Evolutionary conservation across 805 yeast species (phyloP).

Genomic region (Ogataea angusta): DNA sequence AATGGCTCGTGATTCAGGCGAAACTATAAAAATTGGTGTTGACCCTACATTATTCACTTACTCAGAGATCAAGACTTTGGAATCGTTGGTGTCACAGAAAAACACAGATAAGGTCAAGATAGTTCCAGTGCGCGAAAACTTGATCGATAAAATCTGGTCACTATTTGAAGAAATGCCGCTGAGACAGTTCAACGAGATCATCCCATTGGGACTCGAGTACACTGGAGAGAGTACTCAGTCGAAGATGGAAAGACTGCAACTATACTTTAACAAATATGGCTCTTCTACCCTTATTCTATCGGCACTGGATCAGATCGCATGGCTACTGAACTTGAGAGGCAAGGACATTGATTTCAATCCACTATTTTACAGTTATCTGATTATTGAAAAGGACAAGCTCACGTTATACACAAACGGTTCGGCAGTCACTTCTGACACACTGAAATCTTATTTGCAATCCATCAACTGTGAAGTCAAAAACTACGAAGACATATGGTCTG

Average conservation of each 20-base stretch:
- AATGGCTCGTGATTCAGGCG: constrained; percentile 44
- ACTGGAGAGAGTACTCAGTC: constrained; percentile 62
- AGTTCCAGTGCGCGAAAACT: constrained; percentile 44
- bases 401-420: constrained; percentile 41
- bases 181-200: constrained; percentile 49
- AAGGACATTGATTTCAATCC: constrained; percentile 54
- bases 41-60: constrained; percentile 50
- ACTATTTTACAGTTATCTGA: constrained; percentile 47
- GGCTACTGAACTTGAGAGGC: constrained; percentile 80
- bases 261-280: constrained; percentile 33
- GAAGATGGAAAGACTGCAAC: constrained; percentile 51
- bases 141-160: constrained; percentile 49
- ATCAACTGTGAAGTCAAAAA: constrained; percentile 42
- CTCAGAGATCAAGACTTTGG: constrained; percentile 33
- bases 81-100: constrained; percentile 31
- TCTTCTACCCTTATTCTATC: constrained; percentile 36
- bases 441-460: constrained; percentile 38
- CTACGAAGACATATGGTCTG: constrained; percentile 46
- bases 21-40: constrained; percentile 35
- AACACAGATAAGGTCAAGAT: constrained; percentile 34
- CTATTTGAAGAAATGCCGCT: constrained; percentile 59
- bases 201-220: constrained; percentile 47
- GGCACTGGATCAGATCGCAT: constrained; percentile 81
- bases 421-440: constrained; percentile 19
- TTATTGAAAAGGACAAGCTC: constrained; percentile 41